Percentiles rank a stretch among this genome's conserved stretches.
These are phyloP conservation scores for Tricholoma flavovirens DNA, from an alignment of 768 basidiomycete genomes.

Conservation along the genomic window DNA sequence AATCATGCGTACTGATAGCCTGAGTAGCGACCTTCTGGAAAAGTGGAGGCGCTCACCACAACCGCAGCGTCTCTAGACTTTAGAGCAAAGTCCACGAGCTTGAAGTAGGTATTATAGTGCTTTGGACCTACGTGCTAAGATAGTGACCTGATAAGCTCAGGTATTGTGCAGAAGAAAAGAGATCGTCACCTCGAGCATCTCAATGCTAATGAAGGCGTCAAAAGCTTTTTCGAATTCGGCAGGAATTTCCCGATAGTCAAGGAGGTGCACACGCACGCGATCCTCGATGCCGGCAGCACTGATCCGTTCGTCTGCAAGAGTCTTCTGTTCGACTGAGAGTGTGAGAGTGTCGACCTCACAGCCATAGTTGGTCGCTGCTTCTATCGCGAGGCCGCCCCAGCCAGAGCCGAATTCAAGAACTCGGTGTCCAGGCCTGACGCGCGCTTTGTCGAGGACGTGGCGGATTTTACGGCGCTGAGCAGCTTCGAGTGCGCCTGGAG, in stretches of 20 bases:
- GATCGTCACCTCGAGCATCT: conserved; percentile 78
- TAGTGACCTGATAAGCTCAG: conserved; percentile 24
- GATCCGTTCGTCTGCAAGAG: conserved; percentile 81
- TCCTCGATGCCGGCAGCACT: conserved; percentile 61
- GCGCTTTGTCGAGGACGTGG: conserved; percentile 72
- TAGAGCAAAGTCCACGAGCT: conserved; percentile 71
- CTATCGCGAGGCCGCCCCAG: conserved; percentile 91
- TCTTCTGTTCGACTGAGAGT: conserved; percentile 82
- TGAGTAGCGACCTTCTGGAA: conserved; percentile 64
- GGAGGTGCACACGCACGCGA: conserved; percentile 76
- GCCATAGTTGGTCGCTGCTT: conserved; percentile 66
- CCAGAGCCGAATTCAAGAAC: conserved; percentile 89
- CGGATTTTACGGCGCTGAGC: conserved; percentile 83
- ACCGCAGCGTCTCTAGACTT: conserved; percentile 62
- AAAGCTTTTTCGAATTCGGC: conserved; percentile 78
- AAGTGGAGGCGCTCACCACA: conserved; percentile 65
- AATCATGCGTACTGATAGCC: conserved; percentile 55
- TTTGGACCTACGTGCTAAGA: conserved; percentile 46
- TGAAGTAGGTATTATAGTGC: conserved; percentile 67
- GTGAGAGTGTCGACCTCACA: conserved; percentile 90
- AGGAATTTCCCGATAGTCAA: conserved; percentile 88
- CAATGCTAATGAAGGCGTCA: conserved; percentile 71
- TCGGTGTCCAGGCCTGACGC: conserved; percentile 72
- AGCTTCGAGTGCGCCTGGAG: conserved; percentile 64
- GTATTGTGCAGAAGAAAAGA: conserved; percentile 35